These are phyloP conservation scores for Sphagnum magellanicum DNA, from an alignment of 228 moss, liverwort and hornwort species.

Conservation along the genomic window DNA sequence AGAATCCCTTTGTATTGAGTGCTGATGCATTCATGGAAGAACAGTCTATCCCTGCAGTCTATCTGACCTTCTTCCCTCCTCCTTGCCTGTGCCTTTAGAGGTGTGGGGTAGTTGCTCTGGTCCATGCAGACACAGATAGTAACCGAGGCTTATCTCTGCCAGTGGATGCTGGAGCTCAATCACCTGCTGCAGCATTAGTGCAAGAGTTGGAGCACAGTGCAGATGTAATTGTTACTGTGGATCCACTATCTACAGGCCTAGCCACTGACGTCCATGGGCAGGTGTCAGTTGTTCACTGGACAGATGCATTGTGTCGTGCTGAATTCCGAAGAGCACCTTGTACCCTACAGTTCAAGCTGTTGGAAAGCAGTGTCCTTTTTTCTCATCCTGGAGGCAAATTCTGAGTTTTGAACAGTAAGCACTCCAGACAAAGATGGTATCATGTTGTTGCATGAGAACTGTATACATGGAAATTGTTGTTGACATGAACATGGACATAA, in stretches of 20 bases:
- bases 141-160: slow-evolving; percentile 18
- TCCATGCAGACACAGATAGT: slow-evolving; percentile 64
- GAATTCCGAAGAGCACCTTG: slow-evolving; percentile 39
- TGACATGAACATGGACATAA: too few species aligned
- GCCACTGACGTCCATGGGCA: slow-evolving; percentile 85
- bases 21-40: too few species aligned
- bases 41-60: too few species aligned
- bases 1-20: too few species aligned
- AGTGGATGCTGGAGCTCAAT: slow-evolving; percentile 15
- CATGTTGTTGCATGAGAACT: too few species aligned
- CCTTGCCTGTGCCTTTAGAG: slow-evolving; percentile 19
- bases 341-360: slow-evolving; percentile 44
- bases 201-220: slow-evolving; percentile 67
- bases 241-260: slow-evolving; percentile 73
- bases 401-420: not conserved
- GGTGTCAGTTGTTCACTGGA: slow-evolving; percentile 50
- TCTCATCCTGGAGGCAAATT: slow-evolving; percentile 43
- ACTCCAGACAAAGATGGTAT: too few species aligned
- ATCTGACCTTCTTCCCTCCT: too few species aligned
- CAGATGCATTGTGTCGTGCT: slow-evolving; percentile 29
- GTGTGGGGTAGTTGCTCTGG: slow-evolving; percentile 76
- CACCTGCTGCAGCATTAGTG: slow-evolving; percentile 17
- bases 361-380: slow-evolving; percentile 35
- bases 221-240: slow-evolving; percentile 62
- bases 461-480: too few species aligned